These are phyloP conservation scores for Closterium sp. DNA, from an alignment of 139 green algal genomes.

Conservation along the genomic window DNA sequence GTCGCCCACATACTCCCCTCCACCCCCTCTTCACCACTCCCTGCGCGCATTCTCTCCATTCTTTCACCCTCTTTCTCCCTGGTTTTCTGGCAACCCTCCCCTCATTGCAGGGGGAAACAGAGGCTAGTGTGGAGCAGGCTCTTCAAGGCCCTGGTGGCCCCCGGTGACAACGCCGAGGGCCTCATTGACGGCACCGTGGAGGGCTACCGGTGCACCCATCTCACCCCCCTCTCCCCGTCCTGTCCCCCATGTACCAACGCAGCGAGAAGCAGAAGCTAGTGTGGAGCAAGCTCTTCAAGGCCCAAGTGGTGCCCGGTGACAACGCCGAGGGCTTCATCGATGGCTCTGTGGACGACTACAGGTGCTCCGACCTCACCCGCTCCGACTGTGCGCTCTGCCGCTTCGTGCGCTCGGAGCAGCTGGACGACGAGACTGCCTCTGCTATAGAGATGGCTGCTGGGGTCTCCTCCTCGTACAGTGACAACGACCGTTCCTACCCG, in stretches of 20 bases:
- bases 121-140: no score
- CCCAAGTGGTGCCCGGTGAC: constrained; percentile 13
- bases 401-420: background rate
- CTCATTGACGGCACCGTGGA: no score
- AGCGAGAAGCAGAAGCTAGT: background rate
- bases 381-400: constrained; percentile 15
- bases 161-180: no score
- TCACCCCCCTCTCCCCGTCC: no score
- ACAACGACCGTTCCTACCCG: background rate
- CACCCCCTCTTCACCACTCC: background rate
- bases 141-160: no score
- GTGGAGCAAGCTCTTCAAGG: background rate
- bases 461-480: background rate
- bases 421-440: background rate
- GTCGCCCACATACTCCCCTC: no score
- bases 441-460: constrained; percentile 11
- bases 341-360: constrained; percentile 7
- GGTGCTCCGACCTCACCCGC: background rate
- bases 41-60: no score
- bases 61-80: background rate
- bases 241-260: no score
- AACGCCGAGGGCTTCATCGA: constrained; percentile 24
- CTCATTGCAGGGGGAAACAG: no score
- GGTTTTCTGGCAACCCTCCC: no score
- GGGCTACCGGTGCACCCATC: no score